These are phyloP conservation scores for Saccharomycopsis lassenensis DNA, from an alignment of 805 yeast genomes.

Conservation along the genomic window DNA sequence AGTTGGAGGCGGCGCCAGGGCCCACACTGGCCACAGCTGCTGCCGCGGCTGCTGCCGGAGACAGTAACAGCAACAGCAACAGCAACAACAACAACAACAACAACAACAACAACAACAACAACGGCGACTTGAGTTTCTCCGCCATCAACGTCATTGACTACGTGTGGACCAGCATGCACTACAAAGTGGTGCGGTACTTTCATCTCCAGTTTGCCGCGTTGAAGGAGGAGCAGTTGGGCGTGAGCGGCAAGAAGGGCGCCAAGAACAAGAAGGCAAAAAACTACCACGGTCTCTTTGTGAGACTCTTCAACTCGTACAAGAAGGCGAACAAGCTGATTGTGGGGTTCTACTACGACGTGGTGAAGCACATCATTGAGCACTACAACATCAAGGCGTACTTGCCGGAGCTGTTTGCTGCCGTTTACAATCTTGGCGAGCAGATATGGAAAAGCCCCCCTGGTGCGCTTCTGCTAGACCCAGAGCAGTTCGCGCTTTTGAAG, in stretches of 20 bases:
- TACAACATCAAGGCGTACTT: conserved; percentile 6
- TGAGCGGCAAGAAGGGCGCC: background rate
- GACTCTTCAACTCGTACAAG: too few relatives aligned
- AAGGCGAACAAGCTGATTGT: conserved; percentile 5
- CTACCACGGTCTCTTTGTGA: too few relatives aligned
- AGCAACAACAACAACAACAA: too few relatives aligned
- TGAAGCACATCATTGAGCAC: conserved; percentile 2
- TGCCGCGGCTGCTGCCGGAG: background rate
- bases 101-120: too few relatives aligned
- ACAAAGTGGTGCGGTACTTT: conserved; percentile 8
- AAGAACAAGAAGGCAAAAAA: background rate
- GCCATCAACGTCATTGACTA: conserved; percentile 3
- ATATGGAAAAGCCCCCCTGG: too few relatives aligned
- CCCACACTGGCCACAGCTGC: background rate
- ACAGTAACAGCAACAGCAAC: too few relatives aligned
- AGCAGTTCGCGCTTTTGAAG: too few relatives aligned
- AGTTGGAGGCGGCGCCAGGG: background rate
- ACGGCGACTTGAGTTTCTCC: background rate
- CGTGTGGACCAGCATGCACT: conserved; percentile 11
- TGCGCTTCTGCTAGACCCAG: too few relatives aligned
- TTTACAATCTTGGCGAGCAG: too few relatives aligned
- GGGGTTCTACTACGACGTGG: conserved; percentile 4
- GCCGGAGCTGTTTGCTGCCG: too few relatives aligned
- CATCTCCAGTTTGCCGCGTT: conserved; percentile 12
- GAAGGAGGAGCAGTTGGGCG: conserved; percentile 8